These are phyloP conservation scores for Fusarium sublunatum DNA, from an alignment of 2,329 filamentous ascomycete species.

Conservation along the genomic window DNA sequence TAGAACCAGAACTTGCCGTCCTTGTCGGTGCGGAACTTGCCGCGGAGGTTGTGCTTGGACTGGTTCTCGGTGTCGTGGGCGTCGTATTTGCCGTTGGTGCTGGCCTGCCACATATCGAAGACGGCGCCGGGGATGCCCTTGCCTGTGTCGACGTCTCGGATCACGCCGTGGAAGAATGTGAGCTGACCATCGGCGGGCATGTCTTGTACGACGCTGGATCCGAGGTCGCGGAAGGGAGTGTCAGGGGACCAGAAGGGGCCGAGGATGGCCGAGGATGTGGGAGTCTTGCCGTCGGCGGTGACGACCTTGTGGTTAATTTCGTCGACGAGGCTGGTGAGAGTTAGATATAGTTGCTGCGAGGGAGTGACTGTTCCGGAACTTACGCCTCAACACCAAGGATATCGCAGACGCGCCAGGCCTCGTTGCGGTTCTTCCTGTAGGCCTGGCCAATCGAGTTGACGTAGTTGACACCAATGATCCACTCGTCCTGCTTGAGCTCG, in stretches of 20 bases:
- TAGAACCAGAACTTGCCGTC: constrained; percentile 79
- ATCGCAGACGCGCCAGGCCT: constrained; percentile 78
- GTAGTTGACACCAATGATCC: constrained; percentile 79
- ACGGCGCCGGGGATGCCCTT: constrained; percentile 74
- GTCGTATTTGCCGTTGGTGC: constrained; percentile 80
- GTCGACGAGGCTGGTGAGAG: constrained; percentile 14
- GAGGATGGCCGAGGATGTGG: constrained; percentile 81
- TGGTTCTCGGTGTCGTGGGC: constrained; percentile 80
- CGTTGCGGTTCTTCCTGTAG: constrained; percentile 75
- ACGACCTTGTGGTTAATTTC: constrained; percentile 74
- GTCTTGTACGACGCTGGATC: constrained; percentile 74
- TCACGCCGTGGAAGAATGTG: constrained; percentile 75
- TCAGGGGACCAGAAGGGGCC: constrained; percentile 83
- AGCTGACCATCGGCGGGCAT: constrained; percentile 67
- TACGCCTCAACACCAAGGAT: constrained; percentile 79
- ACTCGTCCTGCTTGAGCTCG: constrained; percentile 81
- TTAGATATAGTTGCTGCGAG: not conserved
- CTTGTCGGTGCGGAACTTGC: constrained; percentile 78
- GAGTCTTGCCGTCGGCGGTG: constrained; percentile 69
- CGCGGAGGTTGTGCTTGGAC: constrained; percentile 77
- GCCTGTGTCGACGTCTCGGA: constrained; percentile 73
- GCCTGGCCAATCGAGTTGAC: constrained; percentile 79
- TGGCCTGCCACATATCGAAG: constrained; percentile 83
- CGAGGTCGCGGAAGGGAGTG: constrained; percentile 76
- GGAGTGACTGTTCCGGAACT: constrained; percentile 49